Percentiles rank a stretch among this genome's conserved stretches.
Evolutionary conservation across 1,139 yeast species (phyloP).

Genomic region (Zygosaccharomyces sapae): DNA sequence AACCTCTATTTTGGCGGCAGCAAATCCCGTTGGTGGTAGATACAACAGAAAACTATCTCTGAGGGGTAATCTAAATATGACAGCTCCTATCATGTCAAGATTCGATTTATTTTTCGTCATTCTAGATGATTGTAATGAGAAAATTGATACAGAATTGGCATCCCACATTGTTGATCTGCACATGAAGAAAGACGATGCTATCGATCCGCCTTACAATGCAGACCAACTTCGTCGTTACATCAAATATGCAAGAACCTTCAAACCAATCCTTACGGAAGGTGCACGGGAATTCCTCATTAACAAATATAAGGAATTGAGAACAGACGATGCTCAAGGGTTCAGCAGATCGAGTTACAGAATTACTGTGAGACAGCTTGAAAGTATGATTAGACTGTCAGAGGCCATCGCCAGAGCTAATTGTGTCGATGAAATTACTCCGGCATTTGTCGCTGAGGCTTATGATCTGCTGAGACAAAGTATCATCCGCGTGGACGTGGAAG

Average conservation of each 20-base stretch:
- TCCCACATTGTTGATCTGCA: conserved; percentile 90
- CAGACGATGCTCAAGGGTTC: conserved; percentile 88
- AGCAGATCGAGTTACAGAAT: conserved; percentile 78
- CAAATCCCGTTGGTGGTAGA: conserved; percentile 94
- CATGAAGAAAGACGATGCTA: conserved; percentile 86
- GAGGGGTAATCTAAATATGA: conserved; percentile 86
- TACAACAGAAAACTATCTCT: conserved; percentile 83
- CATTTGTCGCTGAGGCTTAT: conserved; percentile 90
- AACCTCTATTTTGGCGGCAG: conserved; percentile 94
- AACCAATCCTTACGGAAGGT: conserved; percentile 78
- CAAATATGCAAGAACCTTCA: conserved; percentile 88
- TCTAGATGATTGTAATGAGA: conserved; percentile 90
- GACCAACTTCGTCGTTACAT: conserved; percentile 87
- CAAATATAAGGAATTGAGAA: conserved; percentile 81
- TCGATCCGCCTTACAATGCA: conserved; percentile 83
- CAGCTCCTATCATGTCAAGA: conserved; percentile 99
- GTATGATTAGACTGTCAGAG: conserved; percentile 87
- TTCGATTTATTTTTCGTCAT: conserved; percentile 93
- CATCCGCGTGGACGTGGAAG: conserved; percentile 92
- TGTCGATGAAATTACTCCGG: conserved; percentile 80
- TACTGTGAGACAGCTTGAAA: conserved; percentile 94
- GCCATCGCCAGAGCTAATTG: conserved; percentile 98
- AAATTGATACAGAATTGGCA: conserved; percentile 84
- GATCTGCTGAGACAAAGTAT: conserved; percentile 86
- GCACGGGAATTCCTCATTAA: conserved; percentile 77